Evolutionary conservation across 495 filamentous ascomycete genomes (phyloP), one percentile per base, ranked within the genome.

Genomic region (Aspergillus conjunctus): DNA sequence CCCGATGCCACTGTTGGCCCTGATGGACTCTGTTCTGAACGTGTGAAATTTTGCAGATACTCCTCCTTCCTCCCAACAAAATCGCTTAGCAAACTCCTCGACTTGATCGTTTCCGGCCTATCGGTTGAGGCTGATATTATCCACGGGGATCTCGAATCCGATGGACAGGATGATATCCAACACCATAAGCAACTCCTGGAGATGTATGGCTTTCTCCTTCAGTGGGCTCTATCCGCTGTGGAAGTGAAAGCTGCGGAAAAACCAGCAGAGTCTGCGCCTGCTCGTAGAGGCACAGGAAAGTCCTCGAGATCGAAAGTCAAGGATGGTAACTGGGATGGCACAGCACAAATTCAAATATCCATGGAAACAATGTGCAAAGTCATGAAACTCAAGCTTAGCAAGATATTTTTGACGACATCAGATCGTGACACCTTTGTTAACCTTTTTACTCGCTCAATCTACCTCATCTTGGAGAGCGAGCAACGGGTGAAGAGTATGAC

Each of bases 311-410:
- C 26, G 74, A 93, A 91, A 68, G 70, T 81, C 6, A 92, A 89
- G 68, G 91, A 95, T 71, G 86, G 84, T 32, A 83, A 77, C 51
- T 98, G 92, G 91, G 94, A 98, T 73, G 92, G 93, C 56, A 88
- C 89, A 33, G 72, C 85, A 0, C 95, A 98, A 70, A 79, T 99
- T 17, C 90, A 96, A 70, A 88, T 83, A 7, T 92, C 94, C 3
- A 81, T 99, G 61, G 91, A 95, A 69, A 87, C 85, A 14, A 98
- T 98, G 92, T 94, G 90, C 77, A 98, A 96, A 70, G 90, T 96
- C 34, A 81, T 98, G 76, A 93, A 93, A 75, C 76, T 98, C 67
- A 97, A 96, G 73, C 81, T 99, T 21, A 84, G 86, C 60, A 92
- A 89, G 69, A 90, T 99, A 26, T 98, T 99, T 71, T 67, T 96